Conservation (phyloP, 2,329 filamentous ascomycete species). For the Alternaria tenuissima region DNA sequence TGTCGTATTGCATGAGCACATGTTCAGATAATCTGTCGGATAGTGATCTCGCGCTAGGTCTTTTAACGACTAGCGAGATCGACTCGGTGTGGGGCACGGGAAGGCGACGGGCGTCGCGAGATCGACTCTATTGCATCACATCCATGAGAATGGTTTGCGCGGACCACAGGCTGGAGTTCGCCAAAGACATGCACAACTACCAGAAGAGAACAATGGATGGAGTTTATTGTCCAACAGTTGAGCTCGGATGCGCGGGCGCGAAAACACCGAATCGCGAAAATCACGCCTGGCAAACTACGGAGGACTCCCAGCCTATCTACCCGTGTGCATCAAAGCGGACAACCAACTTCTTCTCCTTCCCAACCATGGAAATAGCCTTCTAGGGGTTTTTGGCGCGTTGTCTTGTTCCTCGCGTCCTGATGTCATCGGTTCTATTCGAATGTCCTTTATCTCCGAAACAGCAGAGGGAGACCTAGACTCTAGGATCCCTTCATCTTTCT, state of each 20-base stretch:
- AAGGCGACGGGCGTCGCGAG: not conserved
- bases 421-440: not conserved
- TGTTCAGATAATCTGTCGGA: no score
- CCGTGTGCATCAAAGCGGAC: not conserved
- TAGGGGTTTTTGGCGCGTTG: not conserved
- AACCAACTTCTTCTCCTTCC: not conserved
- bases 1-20: no score
- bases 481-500: slow-evolving; percentile 1
- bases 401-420: not conserved
- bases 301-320: not conserved
- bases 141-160: not conserved
- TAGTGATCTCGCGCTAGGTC: no score
- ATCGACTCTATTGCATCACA: not conserved
- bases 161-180: not conserved
- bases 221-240: not conserved
- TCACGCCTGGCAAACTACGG: not conserved
- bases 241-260: not conserved
- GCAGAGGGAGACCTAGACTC: not conserved
- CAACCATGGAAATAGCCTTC: not conserved
- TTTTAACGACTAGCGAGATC: no score
- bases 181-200: not conserved
- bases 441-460: not conserved
- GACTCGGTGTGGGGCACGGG: no score
- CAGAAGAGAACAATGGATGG: not conserved
- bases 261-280: not conserved